Evolutionary conservation across 805 yeast species (phyloP).

Genomic region (Komagataella mondaviorum): DNA sequence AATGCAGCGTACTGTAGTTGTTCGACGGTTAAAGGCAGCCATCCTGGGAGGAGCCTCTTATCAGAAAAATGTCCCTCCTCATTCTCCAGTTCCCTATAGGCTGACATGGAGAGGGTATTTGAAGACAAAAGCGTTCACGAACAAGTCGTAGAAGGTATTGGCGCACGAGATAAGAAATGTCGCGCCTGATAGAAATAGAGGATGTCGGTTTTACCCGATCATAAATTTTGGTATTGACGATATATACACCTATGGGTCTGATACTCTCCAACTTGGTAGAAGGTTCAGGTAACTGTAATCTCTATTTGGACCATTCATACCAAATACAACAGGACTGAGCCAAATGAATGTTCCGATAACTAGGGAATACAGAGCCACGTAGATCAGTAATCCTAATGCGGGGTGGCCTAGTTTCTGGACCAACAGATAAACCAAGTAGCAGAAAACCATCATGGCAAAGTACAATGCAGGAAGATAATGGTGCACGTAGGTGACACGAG

Average conservation of each 20-base stretch:
- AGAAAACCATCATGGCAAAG: slow-evolving; percentile 76
- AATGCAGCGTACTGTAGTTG: slow-evolving; percentile 42
- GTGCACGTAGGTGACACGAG: slow-evolving; percentile 93
- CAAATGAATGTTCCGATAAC: slow-evolving; percentile 46
- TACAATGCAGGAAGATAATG: slow-evolving; percentile 93
- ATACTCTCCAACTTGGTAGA: slow-evolving; percentile 42
- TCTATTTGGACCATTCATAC: slow-evolving; percentile 50
- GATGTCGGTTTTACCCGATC: background rate
- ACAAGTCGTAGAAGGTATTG: background rate
- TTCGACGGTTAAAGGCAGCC: slow-evolving; percentile 7
- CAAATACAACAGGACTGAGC: slow-evolving; percentile 63
- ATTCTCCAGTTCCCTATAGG: background rate
- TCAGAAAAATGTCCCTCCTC: background rate
- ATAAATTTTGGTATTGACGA: background rate
- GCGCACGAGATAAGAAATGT: background rate
- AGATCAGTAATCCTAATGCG: slow-evolving; percentile 19
- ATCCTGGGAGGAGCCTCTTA: background rate
- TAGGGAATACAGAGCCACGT: slow-evolving; percentile 28
- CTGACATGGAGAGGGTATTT: background rate
- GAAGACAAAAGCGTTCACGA: background rate
- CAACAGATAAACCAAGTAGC: slow-evolving; percentile 38
- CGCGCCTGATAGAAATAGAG: background rate
- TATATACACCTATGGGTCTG: slow-evolving; percentile 1
- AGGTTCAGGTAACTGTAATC: slow-evolving; percentile 39
- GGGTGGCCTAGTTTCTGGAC: slow-evolving; percentile 10